These are phyloP conservation scores for Halenospora varia DNA, from an alignment of 495 filamentous ascomycete genomes.

Conservation along the genomic window DNA sequence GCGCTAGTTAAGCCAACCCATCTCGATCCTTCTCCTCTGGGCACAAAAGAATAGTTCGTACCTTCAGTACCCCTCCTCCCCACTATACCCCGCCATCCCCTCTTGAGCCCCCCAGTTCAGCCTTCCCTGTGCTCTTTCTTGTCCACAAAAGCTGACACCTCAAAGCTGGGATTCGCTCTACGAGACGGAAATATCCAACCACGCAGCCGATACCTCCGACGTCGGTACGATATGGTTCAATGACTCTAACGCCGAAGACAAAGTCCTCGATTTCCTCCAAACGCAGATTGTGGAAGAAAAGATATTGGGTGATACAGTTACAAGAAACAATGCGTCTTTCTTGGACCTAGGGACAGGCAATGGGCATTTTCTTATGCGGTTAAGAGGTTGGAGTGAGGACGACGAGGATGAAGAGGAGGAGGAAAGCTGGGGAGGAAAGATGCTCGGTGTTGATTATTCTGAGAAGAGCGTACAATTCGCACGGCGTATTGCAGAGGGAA, in stretches of 20 bases:
- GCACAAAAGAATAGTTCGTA: constrained; percentile 66
- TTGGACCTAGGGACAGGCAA: constrained; percentile 87
- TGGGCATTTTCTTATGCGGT: constrained; percentile 76
- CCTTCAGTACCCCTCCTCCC: neutral
- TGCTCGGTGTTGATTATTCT: constrained; percentile 91
- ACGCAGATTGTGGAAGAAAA: constrained; percentile 16
- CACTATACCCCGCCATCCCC: neutral
- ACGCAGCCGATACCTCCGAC: constrained; percentile 55
- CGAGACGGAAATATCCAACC: constrained; percentile 55
- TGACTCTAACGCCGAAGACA: constrained; percentile 63
- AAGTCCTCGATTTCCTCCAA: constrained; percentile 52
- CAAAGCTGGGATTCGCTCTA: constrained; percentile 69
- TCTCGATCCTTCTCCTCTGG: constrained; percentile 60
- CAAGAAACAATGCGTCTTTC: constrained; percentile 30
- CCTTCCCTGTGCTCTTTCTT: neutral
- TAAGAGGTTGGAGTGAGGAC: constrained; percentile 50
- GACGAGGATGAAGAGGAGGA: constrained; percentile 17
- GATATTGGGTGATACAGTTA: neutral
- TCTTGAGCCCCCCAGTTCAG: neutral
- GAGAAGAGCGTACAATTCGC: constrained; percentile 67
- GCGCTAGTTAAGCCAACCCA: constrained; percentile 27
- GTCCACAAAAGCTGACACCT: neutral
- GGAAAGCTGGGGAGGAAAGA: constrained; percentile 47
- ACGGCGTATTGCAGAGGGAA: constrained; percentile 36
- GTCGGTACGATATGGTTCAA: constrained; percentile 74